Evolutionary conservation across 139 green algal genomes (phyloP), one percentile per base, ranked within the genome.

Genomic region (Penium margaritaceum): DNA sequence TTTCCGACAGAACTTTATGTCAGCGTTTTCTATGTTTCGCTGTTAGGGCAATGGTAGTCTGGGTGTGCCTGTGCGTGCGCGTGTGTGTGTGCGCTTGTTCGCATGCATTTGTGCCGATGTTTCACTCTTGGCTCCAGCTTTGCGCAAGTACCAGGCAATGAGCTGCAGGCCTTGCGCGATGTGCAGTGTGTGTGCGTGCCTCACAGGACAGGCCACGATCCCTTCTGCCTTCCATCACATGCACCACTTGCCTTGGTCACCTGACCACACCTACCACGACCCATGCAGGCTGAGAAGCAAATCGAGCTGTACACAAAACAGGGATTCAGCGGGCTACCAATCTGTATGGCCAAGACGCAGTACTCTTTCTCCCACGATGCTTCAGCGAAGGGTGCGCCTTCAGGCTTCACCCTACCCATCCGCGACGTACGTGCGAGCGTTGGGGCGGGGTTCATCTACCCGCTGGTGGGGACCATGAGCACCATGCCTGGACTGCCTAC

Each of bases 321-420:
- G 83, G 94, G 94, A 32, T 96, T 95, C 67, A 85, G 76, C 66
- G 78, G 86, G 30, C 85, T 99, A 70, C 95, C 95, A 46, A 94
- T 99, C 66, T 99, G 95, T 86, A 98, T 98, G 90, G 95, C 95
- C 57, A 99, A 99, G 84, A 99, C 95, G 54, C 94, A 96, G 82
- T 97, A 97, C 86, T 92, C 85, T 54, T 97, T 97, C 84, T 90
- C 81, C 41, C 82, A 92, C 62, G 88, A 96, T 69, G 77, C 91
- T 34, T 81, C 63, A 7, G 35, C 84, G 14, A 96, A 96, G 75
- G 90, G 86, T 70, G 81, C 81, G 3, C 77, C 77, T 0, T 64
- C 55, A 4, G 95, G 93, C 27, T 98, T 98, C 77, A 83, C 79
- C 14, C 83, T 99, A 62, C 90, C 88, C 2, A 94, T 99, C 75